Percentiles rank a stretch among this genome's conserved stretches.
These are phyloP conservation scores for Leccinum aurantiacum DNA, from an alignment of 768 basidiomycete genomes.

Conservation along the genomic window DNA sequence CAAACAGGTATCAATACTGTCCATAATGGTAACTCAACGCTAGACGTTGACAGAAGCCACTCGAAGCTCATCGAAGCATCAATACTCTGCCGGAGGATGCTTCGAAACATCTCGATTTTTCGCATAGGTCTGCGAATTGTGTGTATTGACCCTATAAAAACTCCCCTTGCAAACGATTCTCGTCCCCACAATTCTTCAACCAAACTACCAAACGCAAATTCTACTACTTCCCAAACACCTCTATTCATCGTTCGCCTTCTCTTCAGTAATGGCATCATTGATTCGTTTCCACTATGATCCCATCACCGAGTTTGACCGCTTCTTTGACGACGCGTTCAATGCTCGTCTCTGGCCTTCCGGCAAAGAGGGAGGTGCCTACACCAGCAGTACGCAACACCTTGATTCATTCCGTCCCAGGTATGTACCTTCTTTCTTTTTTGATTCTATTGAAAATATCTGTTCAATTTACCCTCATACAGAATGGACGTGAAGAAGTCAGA, in stretches of 20 bases:
- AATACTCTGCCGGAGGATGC: neutral
- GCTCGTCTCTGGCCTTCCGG: slow-evolving; percentile 17
- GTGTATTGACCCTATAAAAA: neutral
- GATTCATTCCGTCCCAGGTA: slow-evolving; percentile 24
- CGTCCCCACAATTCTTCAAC: neutral
- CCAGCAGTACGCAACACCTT: neutral
- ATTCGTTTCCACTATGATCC: slow-evolving; percentile 10
- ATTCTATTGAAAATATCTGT: too few species aligned
- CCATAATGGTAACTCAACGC: slow-evolving; percentile 4
- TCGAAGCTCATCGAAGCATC: neutral
- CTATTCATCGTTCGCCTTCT: slow-evolving; percentile 2
- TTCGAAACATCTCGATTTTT: neutral
- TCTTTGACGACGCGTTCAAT: slow-evolving; percentile 5
- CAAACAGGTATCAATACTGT: neutral
- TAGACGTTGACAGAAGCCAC: neutral
- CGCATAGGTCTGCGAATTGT: neutral
- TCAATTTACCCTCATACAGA: slow-evolving; percentile 13
- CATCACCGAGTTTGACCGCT: neutral
- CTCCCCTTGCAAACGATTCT: neutral
- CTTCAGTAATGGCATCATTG: slow-evolving; percentile 1
- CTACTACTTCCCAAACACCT: neutral
- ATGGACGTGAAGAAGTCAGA: slow-evolving; percentile 48
- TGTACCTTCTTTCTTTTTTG: neutral
- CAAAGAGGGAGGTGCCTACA: neutral
- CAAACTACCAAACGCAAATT: neutral